Evolutionary conservation across 2,329 filamentous ascomycete genomes (phyloP), one percentile per base, ranked within the genome.

Genomic region (Scedosporium boydii): DNA sequence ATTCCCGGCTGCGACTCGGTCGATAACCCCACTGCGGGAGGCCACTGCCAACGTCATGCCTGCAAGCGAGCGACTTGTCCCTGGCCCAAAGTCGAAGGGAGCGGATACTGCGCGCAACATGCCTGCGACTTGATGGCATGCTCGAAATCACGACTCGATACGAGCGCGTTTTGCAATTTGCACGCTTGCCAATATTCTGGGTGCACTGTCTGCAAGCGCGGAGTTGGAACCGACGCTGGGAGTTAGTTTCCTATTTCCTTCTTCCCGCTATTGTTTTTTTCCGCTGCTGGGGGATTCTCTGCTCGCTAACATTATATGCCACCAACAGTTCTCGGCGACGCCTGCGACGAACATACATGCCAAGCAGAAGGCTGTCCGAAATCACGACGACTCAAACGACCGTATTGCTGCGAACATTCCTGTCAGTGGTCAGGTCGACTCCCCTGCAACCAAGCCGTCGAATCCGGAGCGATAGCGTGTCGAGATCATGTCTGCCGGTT

Each of bases 261-360:
- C 34, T 41, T 29, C 3, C 10, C 12, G 27, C 29, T 18, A 18
- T 12, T 3, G 16, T 4, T 41, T 16, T 58, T 21, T 26, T n/a
- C 48, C 21, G 1, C 16, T 10, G 29, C 1, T 10, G 29, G 23
- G 21, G 5, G 56, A 42, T 18, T 10, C 18, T 10, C n/a, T 10
- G 34, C 29, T 41, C 41, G 34, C 16, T 41, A 7, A 58, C 56
- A 23, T 51, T 12, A n/a, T 10, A 6, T 6, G 10, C 9, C 7
- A 14, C 34, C 4, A 3, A 4, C 26, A 61, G 59, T 34, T 38
- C 14, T 18, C 48, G 48, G 59, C 6, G 59, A 61, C 34, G 59
- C 59, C 48, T 61, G 59, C 59, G 48, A 61, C 12, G 59, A 61
- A 27, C 59, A 61, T 48, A 61, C 46, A 9, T 61, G 59, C 59